Percentiles rank a stretch among this genome's conserved stretches.
Conservation (phyloP, 2,329 filamentous ascomycete species). For the Alternaria gansuensis region DNA sequence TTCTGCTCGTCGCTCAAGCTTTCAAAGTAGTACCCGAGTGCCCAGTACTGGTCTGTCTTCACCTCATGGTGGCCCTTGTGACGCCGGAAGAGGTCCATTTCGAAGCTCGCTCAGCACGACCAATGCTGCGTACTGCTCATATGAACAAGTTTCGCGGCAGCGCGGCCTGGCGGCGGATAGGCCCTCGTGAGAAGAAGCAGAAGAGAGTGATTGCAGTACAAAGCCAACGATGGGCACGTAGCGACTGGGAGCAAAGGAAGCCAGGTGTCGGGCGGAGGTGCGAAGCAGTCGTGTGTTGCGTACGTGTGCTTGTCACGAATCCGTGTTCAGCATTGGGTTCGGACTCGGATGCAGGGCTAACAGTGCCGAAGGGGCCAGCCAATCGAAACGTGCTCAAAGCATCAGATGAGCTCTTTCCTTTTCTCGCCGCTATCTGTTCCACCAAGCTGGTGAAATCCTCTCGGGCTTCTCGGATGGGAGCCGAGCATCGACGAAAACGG, state of each 20-base stretch:
- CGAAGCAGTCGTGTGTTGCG: constrained; percentile 4
- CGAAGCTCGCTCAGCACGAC: not conserved
- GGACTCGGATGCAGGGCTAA: constrained; percentile 21
- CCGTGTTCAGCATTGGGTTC: constrained; percentile 19
- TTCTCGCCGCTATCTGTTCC: not conserved
- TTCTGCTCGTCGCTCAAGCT: constrained; percentile 61
- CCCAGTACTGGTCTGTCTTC: constrained; percentile 39
- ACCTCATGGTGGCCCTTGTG: constrained; percentile 40
- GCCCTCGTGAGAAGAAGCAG: not conserved
- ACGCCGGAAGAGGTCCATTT: constrained; percentile 32
- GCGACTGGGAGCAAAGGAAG: not conserved
- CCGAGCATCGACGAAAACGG: constrained; percentile 21
- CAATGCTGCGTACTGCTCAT: constrained; percentile 4
- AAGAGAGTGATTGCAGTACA: not conserved
- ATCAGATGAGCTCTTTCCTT: not conserved
- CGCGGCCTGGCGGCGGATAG: constrained; percentile 11
- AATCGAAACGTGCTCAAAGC: constrained; percentile 30
- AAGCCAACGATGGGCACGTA: not conserved
- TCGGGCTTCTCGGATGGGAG: not conserved
- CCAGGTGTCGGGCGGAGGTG: not conserved
- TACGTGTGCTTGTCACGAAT: constrained; percentile 22
- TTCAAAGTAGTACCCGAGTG: constrained; percentile 63
- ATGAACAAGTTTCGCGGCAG: not conserved
- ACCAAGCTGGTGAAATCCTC: not conserved
- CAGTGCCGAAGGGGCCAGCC: constrained; percentile 12